Base-by-base conservation (phyloP, 805 yeast species). In the Ogataea kodamae region DNA sequence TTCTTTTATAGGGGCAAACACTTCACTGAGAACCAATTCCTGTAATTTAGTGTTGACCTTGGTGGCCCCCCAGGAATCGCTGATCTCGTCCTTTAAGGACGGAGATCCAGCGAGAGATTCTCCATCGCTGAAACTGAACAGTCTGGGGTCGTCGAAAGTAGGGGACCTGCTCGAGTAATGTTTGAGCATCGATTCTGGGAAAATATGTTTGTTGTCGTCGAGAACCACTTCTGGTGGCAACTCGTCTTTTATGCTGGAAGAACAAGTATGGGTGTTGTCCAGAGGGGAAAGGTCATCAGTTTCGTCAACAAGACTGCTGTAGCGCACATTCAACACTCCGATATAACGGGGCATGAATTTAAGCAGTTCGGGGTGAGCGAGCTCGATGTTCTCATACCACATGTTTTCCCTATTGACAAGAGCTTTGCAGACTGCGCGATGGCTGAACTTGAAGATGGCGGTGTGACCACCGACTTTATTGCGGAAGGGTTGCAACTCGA, bases 391-490 rank as follows among this genome's bases (percentile, higher is more conserved):
- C 57, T 92, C 98, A 59, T 92, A 92, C 82, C 95, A 89, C 42
- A 68, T 62, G 60, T 92, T 86, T 54, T 92, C 99, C 37, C 96
- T 70, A 50, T 85, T 87, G 40, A 88, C 86, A 40, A 94, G 66
- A 1, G 92, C 92, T 59, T 92, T 92, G 59, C 97, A 92, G 11
- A 92, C 96, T 0, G 97, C 97, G 39, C 85, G 69, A 47, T 79
- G 84, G 4, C 95, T 82, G 55, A 92, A 92, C 45, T 90, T 74
- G 64, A 90, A 92, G 21, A 92, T 88, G 1, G 97, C 97, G 0
- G 97, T 90, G 56, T 92, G 99, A 0, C 99, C 99, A 6, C 99
- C 99, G 14, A 92, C 97, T 54, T 85, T 88, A 55, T 92, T 88
- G 36, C 81, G 79, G 61, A 89, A 90, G 2, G 97, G 97, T 34